phyloP scores from a whole-genome alignment of 2,329 filamentous ascomycete genomes.

The Cladophialophora psammophila region DNA sequence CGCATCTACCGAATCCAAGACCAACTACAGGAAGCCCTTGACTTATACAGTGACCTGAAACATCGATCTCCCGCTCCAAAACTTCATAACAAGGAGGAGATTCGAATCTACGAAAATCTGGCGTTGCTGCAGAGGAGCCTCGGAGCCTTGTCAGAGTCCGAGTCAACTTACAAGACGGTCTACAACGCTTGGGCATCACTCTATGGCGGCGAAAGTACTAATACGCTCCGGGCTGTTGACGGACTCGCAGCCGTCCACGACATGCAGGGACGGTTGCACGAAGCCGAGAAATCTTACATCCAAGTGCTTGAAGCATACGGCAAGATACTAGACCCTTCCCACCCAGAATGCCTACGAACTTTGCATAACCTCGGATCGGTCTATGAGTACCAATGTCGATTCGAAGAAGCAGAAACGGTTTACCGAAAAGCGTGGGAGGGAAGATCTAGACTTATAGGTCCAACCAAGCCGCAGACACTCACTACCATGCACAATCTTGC shows the following conservation, averaged over 20 bases:
- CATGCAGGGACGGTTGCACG: constrained; percentile 1
- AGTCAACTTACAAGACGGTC: neutral
- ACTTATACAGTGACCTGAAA: neutral
- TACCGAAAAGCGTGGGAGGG: too few relatives aligned
- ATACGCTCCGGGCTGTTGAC: constrained; percentile 3
- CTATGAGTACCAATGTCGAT: constrained; percentile 1
- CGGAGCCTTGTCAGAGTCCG: neutral
- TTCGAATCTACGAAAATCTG: neutral
- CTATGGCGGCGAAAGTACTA: neutral
- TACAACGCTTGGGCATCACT: neutral
- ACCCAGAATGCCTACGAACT: constrained; percentile 1
- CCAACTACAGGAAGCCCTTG: neutral
- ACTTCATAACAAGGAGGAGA: neutral
- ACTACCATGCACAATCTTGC: too few relatives aligned
- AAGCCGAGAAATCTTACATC: neutral
- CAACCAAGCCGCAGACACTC: too few relatives aligned
- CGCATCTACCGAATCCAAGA: neutral
- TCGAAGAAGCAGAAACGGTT: neutral
- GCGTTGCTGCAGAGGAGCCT: neutral
- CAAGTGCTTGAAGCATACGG: neutral
- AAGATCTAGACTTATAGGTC: too few relatives aligned
- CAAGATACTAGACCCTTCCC: neutral
- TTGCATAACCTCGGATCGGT: constrained; percentile 1
- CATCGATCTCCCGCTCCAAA: constrained; percentile 1
- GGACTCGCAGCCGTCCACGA: neutral